These are phyloP conservation scores for Beauveria bassiana DNA, from an alignment of 2,329 filamentous ascomycete species.

Conservation along the genomic window DNA sequence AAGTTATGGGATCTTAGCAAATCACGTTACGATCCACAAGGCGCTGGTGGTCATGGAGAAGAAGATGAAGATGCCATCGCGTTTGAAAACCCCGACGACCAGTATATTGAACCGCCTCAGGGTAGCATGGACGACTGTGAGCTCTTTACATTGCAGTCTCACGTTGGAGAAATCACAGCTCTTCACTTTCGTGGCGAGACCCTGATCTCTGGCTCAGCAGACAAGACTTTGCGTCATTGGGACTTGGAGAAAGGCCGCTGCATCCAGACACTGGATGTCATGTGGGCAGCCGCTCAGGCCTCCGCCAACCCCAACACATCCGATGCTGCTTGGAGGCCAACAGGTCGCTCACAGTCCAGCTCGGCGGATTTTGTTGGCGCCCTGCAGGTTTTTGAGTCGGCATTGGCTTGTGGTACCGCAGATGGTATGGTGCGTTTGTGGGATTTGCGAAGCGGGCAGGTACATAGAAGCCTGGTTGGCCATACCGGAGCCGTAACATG, in stretches of 20 bases:
- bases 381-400: slow-evolving; percentile 91
- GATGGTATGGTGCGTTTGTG: slow-evolving; percentile 95
- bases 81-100: slow-evolving; percentile 63
- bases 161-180: slow-evolving; percentile 91
- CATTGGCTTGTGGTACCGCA: slow-evolving; percentile 89
- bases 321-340: slow-evolving; percentile 64
- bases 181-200: slow-evolving; percentile 84
- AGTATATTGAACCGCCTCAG: slow-evolving; percentile 59
- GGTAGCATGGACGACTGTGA: slow-evolving; percentile 85
- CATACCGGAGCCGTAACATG: slow-evolving; percentile 93
- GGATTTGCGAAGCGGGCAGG: slow-evolving; percentile 93
- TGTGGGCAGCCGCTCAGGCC: slow-evolving; percentile 94
- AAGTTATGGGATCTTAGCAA: slow-evolving; percentile 90
- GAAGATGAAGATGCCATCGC: slow-evolving; percentile 61
- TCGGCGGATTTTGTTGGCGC: slow-evolving; percentile 89
- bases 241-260: slow-evolving; percentile 95
- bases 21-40: slow-evolving; percentile 71
- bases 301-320: slow-evolving; percentile 58
- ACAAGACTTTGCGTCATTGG: slow-evolving; percentile 97
- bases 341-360: slow-evolving; percentile 52
- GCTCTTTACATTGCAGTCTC: slow-evolving; percentile 79
- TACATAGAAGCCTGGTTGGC: slow-evolving; percentile 91
- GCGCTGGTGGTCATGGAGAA: slow-evolving; percentile 50
- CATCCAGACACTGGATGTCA: slow-evolving; percentile 92
- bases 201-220: slow-evolving; percentile 88